Base-by-base conservation (phyloP, 148 eudicot species). In the Fagopyrum esculentum region DNA sequence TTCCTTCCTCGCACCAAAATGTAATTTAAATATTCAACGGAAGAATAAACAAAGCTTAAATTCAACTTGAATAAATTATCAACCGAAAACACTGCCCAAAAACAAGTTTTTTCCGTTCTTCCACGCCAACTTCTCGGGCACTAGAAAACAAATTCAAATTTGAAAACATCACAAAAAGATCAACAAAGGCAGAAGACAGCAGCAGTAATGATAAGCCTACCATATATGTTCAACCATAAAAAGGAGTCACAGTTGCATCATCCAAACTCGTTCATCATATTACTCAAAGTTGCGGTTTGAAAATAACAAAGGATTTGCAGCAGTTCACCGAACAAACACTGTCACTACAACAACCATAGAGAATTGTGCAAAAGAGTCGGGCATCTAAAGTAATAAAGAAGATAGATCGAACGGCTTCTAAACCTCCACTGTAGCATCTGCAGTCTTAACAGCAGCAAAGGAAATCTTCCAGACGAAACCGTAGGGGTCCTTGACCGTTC, bases 401-500 rank as follows among this genome's bases (percentile, higher is more conserved):
- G 69, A 75, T 71, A 57, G 69, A 75, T 71, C 74, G 6, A 19
- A 78, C 81, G 80, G 73, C 12, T 8, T 29, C 49, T 66, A 85
- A 26, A 87, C 89, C 26, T 86, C 86, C 76, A 60, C 87, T 13
- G 80, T 84, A 19, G 73, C 15, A 50, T 75, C 44, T 11, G 26
- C 11, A 16, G 69, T 77, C 83, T 84, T 85, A 15, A 1, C 40
- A 35, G 83, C 51, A 40, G 88, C 82, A 8, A 91, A 66, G 77
- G 87, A 81, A 57, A 93, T 83, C 26, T 80, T 22, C 97, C 97
- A 93, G 45, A 81, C 48, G 35, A 79, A 83, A 61, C 98, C 98
- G 45, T 75, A 93, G 0, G 98, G 95, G 52, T 91, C 98, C 89
- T 88, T 88, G 76, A 93, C 81, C 76, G 88, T 87, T 1, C 86